Conservation (phyloP, 345 rosid genomes). For the Trapa incisa region DNA sequence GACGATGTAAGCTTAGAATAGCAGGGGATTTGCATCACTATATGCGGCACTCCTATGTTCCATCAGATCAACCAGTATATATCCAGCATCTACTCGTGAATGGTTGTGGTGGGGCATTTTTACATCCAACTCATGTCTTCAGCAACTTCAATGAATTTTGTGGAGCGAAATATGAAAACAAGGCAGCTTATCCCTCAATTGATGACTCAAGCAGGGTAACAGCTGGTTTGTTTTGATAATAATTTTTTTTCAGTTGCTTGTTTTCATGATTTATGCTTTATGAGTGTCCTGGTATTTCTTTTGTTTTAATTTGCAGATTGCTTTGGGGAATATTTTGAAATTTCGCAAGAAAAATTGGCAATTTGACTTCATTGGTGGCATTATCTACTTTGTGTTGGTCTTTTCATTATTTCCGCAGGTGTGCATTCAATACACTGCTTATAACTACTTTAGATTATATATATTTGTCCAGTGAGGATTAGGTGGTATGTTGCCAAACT, state of each 20-base stretch:
- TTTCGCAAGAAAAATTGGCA: conserved; percentile 99
- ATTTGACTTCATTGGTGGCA: conserved; percentile 94
- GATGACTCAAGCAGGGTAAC: conserved; percentile 95
- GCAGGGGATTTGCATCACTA: conserved; percentile 98
- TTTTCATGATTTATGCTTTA: neutral
- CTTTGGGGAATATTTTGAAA: conserved; percentile 96
- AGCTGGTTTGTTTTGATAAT: neutral
- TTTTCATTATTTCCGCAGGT: conserved; percentile 96
- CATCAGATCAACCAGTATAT: conserved; percentile 58
- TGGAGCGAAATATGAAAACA: conserved; percentile 60
- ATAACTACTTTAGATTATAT: conserved; percentile 1
- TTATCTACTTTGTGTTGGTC: conserved; percentile 77
- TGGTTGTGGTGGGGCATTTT: conserved; percentile 97
- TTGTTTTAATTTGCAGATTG: conserved; percentile 50
- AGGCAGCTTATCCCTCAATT: conserved; percentile 83
- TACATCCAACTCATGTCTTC: conserved; percentile 97
- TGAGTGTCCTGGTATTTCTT: neutral
- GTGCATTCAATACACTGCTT: conserved; percentile 11
- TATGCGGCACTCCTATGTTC: conserved; percentile 83
- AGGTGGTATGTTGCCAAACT: neutral
- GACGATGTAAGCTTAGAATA: conserved; percentile 86
- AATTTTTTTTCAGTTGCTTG: no score
- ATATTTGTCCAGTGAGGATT: neutral
- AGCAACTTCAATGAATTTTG: conserved; percentile 47
- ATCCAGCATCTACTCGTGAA: conserved; percentile 91